These are phyloP conservation scores for Escovopsis weberi DNA, from an alignment of 2,329 filamentous ascomycete species.

Conservation along the genomic window DNA sequence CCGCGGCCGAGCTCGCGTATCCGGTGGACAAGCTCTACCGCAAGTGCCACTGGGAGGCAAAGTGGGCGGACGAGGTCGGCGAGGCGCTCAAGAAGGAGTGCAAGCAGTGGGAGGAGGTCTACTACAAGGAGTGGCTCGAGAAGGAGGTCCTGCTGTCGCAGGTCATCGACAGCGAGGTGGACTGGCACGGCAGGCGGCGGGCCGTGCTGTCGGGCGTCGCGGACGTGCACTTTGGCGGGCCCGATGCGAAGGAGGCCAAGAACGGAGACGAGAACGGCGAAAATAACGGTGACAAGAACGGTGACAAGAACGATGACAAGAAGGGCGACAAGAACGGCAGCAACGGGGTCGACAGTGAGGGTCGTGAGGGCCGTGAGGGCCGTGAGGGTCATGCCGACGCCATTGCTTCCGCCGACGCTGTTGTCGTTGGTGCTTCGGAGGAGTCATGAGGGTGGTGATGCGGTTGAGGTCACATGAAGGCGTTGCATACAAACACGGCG, in stretches of 20 bases:
- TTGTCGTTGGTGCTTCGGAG: too few species aligned
- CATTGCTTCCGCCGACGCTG: too few species aligned
- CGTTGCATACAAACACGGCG: too few species aligned
- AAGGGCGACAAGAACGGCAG: too few species aligned
- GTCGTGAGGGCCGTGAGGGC: too few species aligned
- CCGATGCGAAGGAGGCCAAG: conserved; percentile 5
- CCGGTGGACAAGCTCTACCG: conserved; percentile 45
- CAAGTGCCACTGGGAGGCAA: conserved; percentile 55
- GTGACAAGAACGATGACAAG: too few species aligned
- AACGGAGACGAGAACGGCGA: conserved; percentile 10
- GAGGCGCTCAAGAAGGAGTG: conserved; percentile 50
- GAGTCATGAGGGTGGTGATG: too few species aligned
- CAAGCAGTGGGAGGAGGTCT: conserved; percentile 48
- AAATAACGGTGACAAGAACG: neutral
- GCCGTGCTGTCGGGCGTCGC: conserved; percentile 36
- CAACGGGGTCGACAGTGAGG: too few species aligned
- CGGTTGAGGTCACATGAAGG: too few species aligned
- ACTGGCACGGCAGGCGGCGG: conserved; percentile 45
- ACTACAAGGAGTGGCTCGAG: conserved; percentile 61
- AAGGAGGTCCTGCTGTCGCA: conserved; percentile 71
- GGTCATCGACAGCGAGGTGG: conserved; percentile 49
- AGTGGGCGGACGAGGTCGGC: conserved; percentile 56
- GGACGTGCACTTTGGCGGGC: conserved; percentile 27
- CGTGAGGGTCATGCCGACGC: too few species aligned
- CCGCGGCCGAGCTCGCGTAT: conserved; percentile 47